Evolutionary conservation across 768 basidiomycete genomes (phyloP).

Genomic region (Crassisporium funariophilum): DNA sequence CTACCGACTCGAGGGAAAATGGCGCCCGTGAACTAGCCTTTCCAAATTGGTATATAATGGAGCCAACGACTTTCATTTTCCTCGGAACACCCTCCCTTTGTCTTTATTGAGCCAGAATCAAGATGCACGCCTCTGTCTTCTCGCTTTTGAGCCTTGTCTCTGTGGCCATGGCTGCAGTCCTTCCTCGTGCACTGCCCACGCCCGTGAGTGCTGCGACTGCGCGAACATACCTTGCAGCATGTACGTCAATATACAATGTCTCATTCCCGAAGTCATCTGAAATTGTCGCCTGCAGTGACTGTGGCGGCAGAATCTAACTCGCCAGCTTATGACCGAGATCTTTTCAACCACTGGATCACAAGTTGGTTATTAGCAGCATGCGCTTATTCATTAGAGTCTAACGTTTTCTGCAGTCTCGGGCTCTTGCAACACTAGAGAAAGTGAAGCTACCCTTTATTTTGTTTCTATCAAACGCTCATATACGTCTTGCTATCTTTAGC

Average conservation of each 20-base stretch:
- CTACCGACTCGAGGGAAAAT: too few species aligned
- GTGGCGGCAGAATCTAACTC: slow-evolving; percentile 35
- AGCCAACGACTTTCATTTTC: too few species aligned
- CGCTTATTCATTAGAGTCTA: neutral
- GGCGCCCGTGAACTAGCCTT: too few species aligned
- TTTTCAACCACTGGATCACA: slow-evolving; percentile 52
- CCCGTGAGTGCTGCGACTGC: slow-evolving; percentile 35
- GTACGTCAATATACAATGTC: slow-evolving; percentile 19
- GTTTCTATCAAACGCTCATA: neutral
- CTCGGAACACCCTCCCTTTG: too few species aligned
- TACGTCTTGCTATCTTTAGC: slow-evolving; percentile 30
- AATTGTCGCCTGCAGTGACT: slow-evolving; percentile 25
- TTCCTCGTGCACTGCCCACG: slow-evolving; percentile 32
- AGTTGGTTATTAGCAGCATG: slow-evolving; percentile 31
- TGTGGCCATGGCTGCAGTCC: slow-evolving; percentile 1
- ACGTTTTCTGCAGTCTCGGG: slow-evolving; percentile 42
- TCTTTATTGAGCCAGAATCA: too few species aligned
- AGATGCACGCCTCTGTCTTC: too few species aligned
- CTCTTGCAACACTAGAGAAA: slow-evolving; percentile 53
- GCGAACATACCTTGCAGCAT: slow-evolving; percentile 32
- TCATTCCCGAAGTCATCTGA: neutral
- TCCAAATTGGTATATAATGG: too few species aligned
- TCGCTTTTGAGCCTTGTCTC: neutral
- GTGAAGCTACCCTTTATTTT: slow-evolving; percentile 29
- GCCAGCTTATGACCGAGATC: slow-evolving; percentile 37